These are phyloP conservation scores for Candida railenensis DNA, from an alignment of 805 yeast species.

Conservation along the genomic window DNA sequence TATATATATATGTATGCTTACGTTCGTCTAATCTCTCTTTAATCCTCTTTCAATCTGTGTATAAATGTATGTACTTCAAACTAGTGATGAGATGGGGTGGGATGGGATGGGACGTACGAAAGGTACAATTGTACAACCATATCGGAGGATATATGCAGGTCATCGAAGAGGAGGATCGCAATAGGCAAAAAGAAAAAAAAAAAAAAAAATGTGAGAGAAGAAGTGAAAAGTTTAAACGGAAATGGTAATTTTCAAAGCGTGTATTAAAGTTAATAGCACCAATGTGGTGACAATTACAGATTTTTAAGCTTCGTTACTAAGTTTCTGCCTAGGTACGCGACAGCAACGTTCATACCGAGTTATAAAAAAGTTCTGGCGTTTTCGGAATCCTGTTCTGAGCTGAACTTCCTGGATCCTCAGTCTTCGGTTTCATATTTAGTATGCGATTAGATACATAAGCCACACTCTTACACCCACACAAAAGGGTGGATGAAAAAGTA, in stretches of 20 bases:
- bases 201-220: not conserved
- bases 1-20: not conserved
- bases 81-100: conserved; percentile 2
- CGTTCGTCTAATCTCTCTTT: not conserved
- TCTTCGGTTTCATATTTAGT: too few species aligned
- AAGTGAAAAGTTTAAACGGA: not conserved
- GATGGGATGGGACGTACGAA: not conserved
- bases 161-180: not conserved
- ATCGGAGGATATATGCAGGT: not conserved
- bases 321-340: too few species aligned
- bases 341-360: too few species aligned
- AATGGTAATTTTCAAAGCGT: not conserved
- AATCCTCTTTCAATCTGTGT: not conserved
- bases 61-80: not conserved
- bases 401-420: not conserved
- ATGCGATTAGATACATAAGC: not conserved
- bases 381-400: not conserved
- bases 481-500: too few species aligned
- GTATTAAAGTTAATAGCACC: not conserved
- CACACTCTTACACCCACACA: not conserved
- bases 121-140: not conserved
- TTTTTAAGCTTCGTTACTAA: too few species aligned
- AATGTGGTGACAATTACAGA: too few species aligned
- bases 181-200: too few species aligned
- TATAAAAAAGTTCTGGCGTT: not conserved